phyloP scores from a whole-genome alignment of 1,139 yeast genomes.

The Hyphopichia fennica region DNA sequence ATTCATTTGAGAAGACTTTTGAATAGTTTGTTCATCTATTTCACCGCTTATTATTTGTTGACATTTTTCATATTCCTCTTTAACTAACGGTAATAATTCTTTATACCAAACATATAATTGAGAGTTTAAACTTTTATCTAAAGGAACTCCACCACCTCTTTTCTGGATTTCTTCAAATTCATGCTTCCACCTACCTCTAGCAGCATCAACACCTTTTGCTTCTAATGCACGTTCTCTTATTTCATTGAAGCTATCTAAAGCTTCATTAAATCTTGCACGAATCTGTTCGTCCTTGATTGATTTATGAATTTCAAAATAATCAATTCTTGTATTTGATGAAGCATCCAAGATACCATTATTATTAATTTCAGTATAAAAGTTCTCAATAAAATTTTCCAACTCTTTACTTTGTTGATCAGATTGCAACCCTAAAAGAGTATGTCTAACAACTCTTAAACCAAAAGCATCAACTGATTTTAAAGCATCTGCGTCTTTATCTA shows the following conservation, averaged over 20 bases:
- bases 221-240: conserved; percentile 78
- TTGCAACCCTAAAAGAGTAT: conserved; percentile 68
- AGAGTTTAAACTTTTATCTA: conserved; percentile 64
- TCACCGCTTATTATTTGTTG: conserved; percentile 30
- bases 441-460: conserved; percentile 79
- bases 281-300: conserved; percentile 52
- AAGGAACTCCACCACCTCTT: conserved; percentile 55
- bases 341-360: conserved; percentile 30
- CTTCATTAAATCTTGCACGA: conserved; percentile 55
- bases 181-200: conserved; percentile 84
- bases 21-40: conserved; percentile 16
- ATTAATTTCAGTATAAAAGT: conserved; percentile 30
- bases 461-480: conserved; percentile 73
- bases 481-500: conserved; percentile 55
- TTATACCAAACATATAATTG: conserved; percentile 79
- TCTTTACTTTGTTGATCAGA: conserved; percentile 26
- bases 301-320: conserved; percentile 67
- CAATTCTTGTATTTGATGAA: conserved; percentile 40
- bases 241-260: conserved; percentile 67
- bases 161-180: conserved; percentile 71
- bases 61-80: conserved; percentile 60
- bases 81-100: conserved; percentile 66
- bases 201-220: conserved; percentile 78
- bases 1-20: conserved; percentile 36
- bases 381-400: conserved; percentile 33